Percentiles rank a stretch among this genome's conserved stretches.
phyloP scores from a whole-genome alignment of 192 early-diverging fungal species.

The Linnemannia exigua region DNA sequence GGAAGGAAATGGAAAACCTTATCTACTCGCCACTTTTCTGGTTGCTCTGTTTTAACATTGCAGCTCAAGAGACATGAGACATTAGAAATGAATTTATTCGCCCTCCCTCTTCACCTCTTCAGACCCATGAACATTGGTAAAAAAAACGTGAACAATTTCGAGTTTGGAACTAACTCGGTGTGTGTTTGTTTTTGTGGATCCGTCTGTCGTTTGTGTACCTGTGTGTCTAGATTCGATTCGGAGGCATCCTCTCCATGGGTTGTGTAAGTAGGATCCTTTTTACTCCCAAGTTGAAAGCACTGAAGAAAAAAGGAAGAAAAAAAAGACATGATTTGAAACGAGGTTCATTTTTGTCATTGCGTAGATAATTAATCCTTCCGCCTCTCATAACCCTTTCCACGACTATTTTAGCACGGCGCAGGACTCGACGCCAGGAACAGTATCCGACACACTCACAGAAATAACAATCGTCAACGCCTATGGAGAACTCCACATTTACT shows the following conservation, averaged over 20 bases:
- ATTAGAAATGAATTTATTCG: background rate
- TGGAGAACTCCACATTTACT: constrained; percentile 38
- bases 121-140: too few species aligned
- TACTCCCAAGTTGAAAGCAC: too few species aligned
- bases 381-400: background rate
- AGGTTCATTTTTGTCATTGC: background rate
- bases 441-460: constrained; percentile 39
- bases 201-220: background rate
- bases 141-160: too few species aligned
- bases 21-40: too few species aligned
- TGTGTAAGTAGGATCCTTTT: constrained; percentile 22
- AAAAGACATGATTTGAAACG: too few species aligned
- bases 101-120: background rate
- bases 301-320: too few species aligned
- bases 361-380: background rate
- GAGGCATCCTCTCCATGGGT: constrained; percentile 45
- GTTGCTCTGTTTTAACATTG: too few species aligned
- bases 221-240: constrained; percentile 34
- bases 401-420: constrained; percentile 30
- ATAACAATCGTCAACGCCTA: constrained; percentile 40
- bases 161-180: too few species aligned
- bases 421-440: constrained; percentile 10
- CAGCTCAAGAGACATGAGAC: too few species aligned
- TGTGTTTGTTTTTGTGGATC: too few species aligned
- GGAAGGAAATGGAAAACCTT: too few species aligned